Evolutionary conservation across 164 flowering plant genomes (phyloP), one percentile per base, ranked within the genome.

Genomic region (Aristolochia californica): DNA sequence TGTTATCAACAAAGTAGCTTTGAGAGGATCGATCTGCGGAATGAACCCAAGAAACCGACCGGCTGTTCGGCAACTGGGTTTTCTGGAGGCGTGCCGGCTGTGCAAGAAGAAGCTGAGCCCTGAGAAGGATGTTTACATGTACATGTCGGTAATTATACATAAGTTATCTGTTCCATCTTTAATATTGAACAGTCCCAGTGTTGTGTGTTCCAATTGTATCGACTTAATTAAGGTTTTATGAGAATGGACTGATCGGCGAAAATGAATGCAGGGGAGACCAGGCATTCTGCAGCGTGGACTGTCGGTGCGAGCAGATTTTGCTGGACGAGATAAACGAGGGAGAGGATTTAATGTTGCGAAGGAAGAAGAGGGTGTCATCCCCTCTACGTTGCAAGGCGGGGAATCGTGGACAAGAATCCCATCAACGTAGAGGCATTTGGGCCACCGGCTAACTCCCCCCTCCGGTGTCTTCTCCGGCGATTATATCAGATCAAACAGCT

Each of bases 81-180:
- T 67, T 52, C 76, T 80, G 58, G 69, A 72, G 56, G 63, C 80
- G 4, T 83, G 88, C 24, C 26, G n/a, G 57, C 62, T 79, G 0
- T 83, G 88, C 76, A 61, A 62, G 59, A 83, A 68, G 63, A 50
- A 63, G 21, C 28, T 83, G 22, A 61, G 66, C 65, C 74, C 65
- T 1, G 64, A 74, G 27, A 66, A 79, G 62, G 85, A 83, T 27
- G 62, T 83, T 3, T 80, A 78, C 73, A 83, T 83, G 83, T 83
- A 83, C 78, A 83, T 83, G 87, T 82, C 69, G 27, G 13, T 43
- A 50, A 22, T 23, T 50, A 9, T 10, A 5, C 21, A 12, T 9
- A n/a, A n/a, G 22, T 48, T 18, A 2, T 12, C 21, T n/a, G 22
- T 3, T 48, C 21, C 16, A 4, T 47, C 18, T n/a, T 11, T n/a